These are phyloP conservation scores for Microthlaspi erraticum DNA, from an alignment of 345 rosid species.

Conservation along the genomic window DNA sequence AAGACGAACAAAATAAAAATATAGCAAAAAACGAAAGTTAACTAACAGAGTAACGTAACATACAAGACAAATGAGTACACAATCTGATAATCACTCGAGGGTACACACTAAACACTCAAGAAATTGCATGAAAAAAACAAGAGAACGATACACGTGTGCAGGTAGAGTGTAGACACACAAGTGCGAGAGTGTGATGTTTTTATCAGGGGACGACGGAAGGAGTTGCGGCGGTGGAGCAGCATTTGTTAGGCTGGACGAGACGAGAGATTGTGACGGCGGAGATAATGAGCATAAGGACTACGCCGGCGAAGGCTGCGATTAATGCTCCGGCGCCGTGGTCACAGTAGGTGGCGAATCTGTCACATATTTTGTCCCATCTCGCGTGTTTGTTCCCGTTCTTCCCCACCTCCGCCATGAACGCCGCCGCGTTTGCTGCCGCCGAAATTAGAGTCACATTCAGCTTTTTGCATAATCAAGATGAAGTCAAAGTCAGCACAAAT, in stretches of 20 bases:
- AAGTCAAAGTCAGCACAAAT: constrained; percentile 27
- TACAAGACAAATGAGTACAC: constrained; percentile 30
- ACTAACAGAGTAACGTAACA: constrained; percentile 6
- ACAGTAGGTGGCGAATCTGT: constrained; percentile 68
- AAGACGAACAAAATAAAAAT: too few species aligned
- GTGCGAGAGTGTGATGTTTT: neutral
- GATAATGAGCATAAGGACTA: constrained; percentile 64
- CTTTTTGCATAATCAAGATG: constrained; percentile 43
- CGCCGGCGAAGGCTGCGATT: constrained; percentile 65
- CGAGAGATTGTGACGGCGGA: constrained; percentile 57
- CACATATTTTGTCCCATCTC: constrained; percentile 82
- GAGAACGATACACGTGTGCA: neutral
- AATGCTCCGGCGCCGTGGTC: constrained; percentile 75
- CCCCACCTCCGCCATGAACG: constrained; percentile 83
- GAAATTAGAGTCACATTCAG: constrained; percentile 62
- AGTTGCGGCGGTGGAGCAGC: constrained; percentile 24
- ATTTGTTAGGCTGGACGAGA: constrained; percentile 42
- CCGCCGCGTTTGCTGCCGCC: constrained; percentile 76
- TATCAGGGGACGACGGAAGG: constrained; percentile 32
- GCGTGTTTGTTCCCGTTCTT: constrained; percentile 89
- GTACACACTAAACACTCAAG: constrained; percentile 18
- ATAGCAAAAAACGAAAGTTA: neutral
- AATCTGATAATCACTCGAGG: constrained; percentile 28
- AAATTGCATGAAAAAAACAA: constrained; percentile 10
- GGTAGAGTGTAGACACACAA: neutral